A percentile compares a stretch with the other conserved stretches of the same genome.
Conservation (phyloP, 225 moss, liverwort and hornwort genomes). For the Lunularia cruciata region DNA sequence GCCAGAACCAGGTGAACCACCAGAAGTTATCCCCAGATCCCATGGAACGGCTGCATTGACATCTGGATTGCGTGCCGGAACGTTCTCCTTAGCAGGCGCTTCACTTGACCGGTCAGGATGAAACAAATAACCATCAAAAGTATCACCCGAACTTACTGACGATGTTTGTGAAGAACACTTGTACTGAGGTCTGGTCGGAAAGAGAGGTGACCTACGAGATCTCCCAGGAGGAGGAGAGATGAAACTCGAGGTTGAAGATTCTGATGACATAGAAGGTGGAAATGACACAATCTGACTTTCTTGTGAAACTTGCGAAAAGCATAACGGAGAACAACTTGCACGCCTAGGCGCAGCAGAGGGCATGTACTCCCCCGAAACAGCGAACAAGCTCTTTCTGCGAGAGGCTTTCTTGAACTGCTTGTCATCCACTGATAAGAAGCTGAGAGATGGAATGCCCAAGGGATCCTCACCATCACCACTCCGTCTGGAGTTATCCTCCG, state of each 20-base stretch:
- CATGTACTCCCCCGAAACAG: conserved; percentile 13
- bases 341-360: conserved; percentile 18
- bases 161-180: conserved; percentile 15
- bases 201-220: conserved; percentile 37
- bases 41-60: conserved; percentile 30
- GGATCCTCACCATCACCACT: conserved; percentile 35
- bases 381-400: conserved; percentile 25
- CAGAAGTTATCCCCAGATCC: conserved; percentile 20
- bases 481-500: conserved; percentile 33
- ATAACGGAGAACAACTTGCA: conserved; percentile 10
- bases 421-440: conserved; percentile 23
- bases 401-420: conserved; percentile 25
- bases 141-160: conserved; percentile 6
- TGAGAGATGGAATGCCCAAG: conserved; percentile 20
- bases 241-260: conserved; percentile 21
- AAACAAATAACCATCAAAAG: conserved; percentile 21
- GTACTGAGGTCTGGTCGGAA: conserved; percentile 21
- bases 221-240: conserved; percentile 15
- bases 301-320: conserved; percentile 21
- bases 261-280: conserved; percentile 30
- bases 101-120: conserved; percentile 26
- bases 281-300: conserved; percentile 32
- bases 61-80: conserved; percentile 35
- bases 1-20: conserved; percentile 18
- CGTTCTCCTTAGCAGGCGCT: conserved; percentile 41